Conservation (phyloP, 176 grass and related monocot genomes). For the Poa annua region DNA sequence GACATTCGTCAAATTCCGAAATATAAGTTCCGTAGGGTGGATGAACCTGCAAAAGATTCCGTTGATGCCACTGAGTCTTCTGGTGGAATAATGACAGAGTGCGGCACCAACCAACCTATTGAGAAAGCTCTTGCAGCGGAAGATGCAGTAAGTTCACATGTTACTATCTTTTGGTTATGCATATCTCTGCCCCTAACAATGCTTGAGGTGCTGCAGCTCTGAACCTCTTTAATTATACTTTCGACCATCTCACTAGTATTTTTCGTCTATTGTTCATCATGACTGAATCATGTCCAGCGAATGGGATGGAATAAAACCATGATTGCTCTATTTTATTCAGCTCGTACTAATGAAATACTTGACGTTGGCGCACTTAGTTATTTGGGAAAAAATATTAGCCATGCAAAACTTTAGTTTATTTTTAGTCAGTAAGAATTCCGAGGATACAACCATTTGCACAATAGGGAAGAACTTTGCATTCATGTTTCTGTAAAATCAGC, state of each 20-base stretch:
- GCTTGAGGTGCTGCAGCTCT: not conserved
- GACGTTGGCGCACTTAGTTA: not conserved
- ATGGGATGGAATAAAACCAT: slow-evolving; percentile 6
- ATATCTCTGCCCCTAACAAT: slow-evolving; percentile 18
- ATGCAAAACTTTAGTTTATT: not conserved
- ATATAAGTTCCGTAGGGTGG: slow-evolving; percentile 63
- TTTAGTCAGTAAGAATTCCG: not conserved
- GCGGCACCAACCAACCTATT: slow-evolving; percentile 65
- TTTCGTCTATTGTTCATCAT: slow-evolving; percentile 1
- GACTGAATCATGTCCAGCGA: slow-evolving; percentile 11
- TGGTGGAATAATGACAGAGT: slow-evolving; percentile 76
- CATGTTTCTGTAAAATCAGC: slow-evolving; percentile 6
- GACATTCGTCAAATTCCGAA: slow-evolving; percentile 78
- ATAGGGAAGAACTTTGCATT: not conserved
- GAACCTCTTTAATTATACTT: slow-evolving; percentile 21
- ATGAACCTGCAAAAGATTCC: slow-evolving; percentile 55
- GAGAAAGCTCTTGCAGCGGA: slow-evolving; percentile 71
- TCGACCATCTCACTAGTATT: not conserved
- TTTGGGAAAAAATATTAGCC: slow-evolving; percentile 11
- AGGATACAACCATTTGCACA: not conserved
- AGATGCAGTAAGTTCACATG: slow-evolving; percentile 73
- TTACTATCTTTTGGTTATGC: not conserved
- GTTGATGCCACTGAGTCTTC: slow-evolving; percentile 46
- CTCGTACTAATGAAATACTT: slow-evolving; percentile 8
- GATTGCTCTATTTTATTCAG: slow-evolving; percentile 19